Evolutionary conservation across 2,329 filamentous ascomycete species (phyloP).

Genomic region (Aspergillus persii): DNA sequence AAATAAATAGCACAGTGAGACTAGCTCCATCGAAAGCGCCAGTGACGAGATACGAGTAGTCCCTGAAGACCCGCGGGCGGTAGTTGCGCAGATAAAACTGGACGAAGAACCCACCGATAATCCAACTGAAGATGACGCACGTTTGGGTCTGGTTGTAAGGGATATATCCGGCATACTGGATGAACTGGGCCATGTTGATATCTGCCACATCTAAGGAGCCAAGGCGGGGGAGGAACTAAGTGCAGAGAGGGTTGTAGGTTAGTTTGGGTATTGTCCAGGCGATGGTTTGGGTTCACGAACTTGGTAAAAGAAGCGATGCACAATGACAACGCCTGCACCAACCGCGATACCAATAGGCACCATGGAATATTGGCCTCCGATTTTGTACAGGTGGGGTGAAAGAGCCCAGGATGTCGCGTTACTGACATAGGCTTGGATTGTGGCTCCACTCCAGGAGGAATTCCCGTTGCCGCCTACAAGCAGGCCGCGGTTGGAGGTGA

Average conservation of each 20-base stretch:
- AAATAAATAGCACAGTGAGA: constrained; percentile 41
- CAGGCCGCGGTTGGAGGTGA: constrained; percentile 49
- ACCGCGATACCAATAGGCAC: constrained; percentile 53
- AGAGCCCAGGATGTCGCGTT: constrained; percentile 46
- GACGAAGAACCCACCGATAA: constrained; percentile 21
- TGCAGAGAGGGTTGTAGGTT: background rate
- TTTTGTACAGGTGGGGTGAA: constrained; percentile 54
- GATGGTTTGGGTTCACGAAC: background rate
- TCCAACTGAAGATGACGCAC: constrained; percentile 13
- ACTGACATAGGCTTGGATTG: constrained; percentile 44
- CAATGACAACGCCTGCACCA: constrained; percentile 45
- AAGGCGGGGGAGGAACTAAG: background rate
- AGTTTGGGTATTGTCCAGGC: background rate
- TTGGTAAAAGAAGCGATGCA: constrained; percentile 33
- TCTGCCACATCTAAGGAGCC: constrained; percentile 13
- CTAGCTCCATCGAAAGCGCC: constrained; percentile 43
- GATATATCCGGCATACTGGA: constrained; percentile 6
- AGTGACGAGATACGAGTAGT: constrained; percentile 44
- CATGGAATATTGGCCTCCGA: constrained; percentile 44
- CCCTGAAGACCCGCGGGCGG: constrained; percentile 38
- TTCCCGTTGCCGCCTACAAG: constrained; percentile 49
- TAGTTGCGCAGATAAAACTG: constrained; percentile 39
- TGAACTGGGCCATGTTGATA: constrained; percentile 9
- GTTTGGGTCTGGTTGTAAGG: constrained; percentile 11
- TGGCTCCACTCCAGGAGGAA: constrained; percentile 54